phyloP scores from a whole-genome alignment of 1,284 basidiomycete species.

The Sanguinoderma infundibulare region DNA sequence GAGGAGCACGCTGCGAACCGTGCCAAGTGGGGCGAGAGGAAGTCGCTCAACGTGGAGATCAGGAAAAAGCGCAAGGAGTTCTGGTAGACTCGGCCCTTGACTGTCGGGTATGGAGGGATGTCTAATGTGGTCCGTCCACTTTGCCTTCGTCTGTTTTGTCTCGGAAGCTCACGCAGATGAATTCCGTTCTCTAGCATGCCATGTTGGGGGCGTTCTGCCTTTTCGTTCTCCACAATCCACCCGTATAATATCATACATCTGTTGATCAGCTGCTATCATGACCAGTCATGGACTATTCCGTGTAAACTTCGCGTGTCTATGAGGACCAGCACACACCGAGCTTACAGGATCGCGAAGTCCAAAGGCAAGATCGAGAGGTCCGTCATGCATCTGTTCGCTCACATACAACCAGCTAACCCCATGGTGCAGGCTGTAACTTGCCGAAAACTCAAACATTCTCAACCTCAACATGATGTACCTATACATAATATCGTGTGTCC shows the following conservation, averaged over 20 bases:
- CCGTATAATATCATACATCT: background rate
- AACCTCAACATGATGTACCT: too few relatives aligned
- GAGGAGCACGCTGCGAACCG: conserved; percentile 35
- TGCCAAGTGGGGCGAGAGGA: conserved; percentile 43
- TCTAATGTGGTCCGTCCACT: background rate
- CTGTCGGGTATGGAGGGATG: background rate
- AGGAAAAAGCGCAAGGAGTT: conserved; percentile 41
- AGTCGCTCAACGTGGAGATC: conserved; percentile 36
- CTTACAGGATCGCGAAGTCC: too few relatives aligned
- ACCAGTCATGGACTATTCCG: too few relatives aligned
- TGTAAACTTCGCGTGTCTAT: too few relatives aligned
- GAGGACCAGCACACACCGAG: too few relatives aligned
- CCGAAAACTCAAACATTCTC: too few relatives aligned
- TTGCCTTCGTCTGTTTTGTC: background rate
- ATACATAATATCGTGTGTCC: too few relatives aligned
- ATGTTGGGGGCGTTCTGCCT: background rate
- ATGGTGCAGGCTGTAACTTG: too few relatives aligned
- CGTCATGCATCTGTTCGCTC: too few relatives aligned
- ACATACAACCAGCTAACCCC: too few relatives aligned
- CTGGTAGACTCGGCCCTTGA: conserved; percentile 34
- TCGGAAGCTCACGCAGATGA: background rate
- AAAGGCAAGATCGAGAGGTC: too few relatives aligned
- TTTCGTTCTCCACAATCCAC: background rate
- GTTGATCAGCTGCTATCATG: too few relatives aligned
- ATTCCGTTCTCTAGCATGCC: background rate